These are phyloP conservation scores for Plasmodium inui DNA, from an alignment of 169 alveolate species.

Conservation along the genomic window DNA sequence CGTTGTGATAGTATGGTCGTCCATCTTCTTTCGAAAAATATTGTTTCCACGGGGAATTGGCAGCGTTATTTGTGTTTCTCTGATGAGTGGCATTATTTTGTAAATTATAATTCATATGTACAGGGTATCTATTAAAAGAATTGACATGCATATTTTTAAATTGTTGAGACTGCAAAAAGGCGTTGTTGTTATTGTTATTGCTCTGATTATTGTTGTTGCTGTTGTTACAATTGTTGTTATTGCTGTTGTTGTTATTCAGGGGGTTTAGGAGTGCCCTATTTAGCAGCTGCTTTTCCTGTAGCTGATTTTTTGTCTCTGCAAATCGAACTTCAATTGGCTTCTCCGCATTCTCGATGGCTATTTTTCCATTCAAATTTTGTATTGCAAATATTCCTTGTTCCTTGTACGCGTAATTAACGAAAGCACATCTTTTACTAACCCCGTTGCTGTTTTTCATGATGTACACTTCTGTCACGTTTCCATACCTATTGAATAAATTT, in stretches of 20 bases:
- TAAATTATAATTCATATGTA: constrained; percentile 58
- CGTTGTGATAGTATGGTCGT: constrained; percentile 88
- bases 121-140: constrained; percentile 47
- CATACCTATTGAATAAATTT: constrained; percentile 86
- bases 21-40: constrained; percentile 84
- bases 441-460: constrained; percentile 90
- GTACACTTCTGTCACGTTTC: constrained; percentile 90
- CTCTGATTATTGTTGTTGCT: constrained; percentile 1
- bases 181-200: constrained; percentile 28
- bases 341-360: constrained; percentile 85
- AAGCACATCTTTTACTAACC: constrained; percentile 91
- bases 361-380: constrained; percentile 83
- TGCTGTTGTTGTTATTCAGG: neutral
- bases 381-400: constrained; percentile 93
- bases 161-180: constrained; percentile 34
- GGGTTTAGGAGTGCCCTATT: constrained; percentile 49
- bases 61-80: constrained; percentile 15
- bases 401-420: constrained; percentile 88
- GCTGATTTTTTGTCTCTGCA: constrained; percentile 86
- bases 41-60: constrained; percentile 57
- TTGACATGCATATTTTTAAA: constrained; percentile 51
- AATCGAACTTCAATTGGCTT: constrained; percentile 92
- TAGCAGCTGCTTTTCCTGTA: constrained; percentile 56
- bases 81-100: constrained; percentile 45
- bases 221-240: constrained; percentile 10